These are phyloP conservation scores for Coniferiporia weirii DNA, from an alignment of 1,284 basidiomycete species.

Conservation along the genomic window DNA sequence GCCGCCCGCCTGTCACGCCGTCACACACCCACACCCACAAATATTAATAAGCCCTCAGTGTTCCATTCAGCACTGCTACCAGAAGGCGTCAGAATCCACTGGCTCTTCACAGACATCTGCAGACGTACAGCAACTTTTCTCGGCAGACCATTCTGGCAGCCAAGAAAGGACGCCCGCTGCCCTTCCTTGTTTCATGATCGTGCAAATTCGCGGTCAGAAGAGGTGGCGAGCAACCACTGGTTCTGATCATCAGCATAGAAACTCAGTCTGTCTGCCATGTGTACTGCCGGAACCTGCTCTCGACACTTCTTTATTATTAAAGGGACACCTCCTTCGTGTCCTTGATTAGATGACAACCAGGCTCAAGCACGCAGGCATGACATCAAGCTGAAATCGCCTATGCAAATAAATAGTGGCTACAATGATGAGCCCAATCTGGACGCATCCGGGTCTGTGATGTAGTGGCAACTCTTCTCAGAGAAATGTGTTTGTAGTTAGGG, in stretches of 20 bases:
- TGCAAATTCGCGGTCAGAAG: not conserved
- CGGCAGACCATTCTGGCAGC: not conserved
- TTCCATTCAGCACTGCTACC: not conserved
- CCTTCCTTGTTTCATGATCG: not conserved
- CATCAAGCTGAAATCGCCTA: too few species aligned
- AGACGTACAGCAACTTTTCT: not conserved
- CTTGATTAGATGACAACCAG: too few species aligned
- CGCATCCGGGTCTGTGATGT: too few species aligned
- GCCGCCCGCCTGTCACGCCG: too few species aligned
- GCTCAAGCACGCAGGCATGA: too few species aligned
- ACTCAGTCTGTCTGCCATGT: not conserved
- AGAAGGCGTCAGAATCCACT: not conserved
- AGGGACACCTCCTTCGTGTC: too few species aligned
- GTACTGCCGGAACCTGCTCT: not conserved
- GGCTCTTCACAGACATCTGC: not conserved
- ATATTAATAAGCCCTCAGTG: not conserved
- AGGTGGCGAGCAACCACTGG: not conserved
- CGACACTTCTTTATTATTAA: too few species aligned
- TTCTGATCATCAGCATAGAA: slow-evolving; percentile 1
- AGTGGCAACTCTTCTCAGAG: too few species aligned
- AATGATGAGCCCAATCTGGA: too few species aligned
- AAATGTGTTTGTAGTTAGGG: too few species aligned
- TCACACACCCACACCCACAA: too few species aligned
- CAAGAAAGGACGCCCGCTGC: not conserved
- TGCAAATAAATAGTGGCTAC: too few species aligned